These are phyloP conservation scores for Solanum tarijense DNA, from an alignment of 257 asterid species.

Conservation along the genomic window DNA sequence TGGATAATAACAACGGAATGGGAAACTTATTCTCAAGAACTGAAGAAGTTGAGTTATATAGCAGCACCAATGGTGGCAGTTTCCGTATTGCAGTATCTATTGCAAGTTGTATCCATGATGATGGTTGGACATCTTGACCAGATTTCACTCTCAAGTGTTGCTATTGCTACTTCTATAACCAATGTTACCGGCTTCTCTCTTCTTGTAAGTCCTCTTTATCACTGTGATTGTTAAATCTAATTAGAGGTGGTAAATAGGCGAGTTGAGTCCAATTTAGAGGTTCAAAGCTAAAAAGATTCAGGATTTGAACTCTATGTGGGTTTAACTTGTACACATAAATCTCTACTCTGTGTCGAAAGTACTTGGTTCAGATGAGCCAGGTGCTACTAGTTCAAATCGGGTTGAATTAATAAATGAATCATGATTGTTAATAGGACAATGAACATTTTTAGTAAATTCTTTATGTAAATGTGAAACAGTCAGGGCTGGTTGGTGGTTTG, in stretches of 20 bases:
- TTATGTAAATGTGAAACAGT: constrained; percentile 3
- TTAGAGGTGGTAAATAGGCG: too few relatives aligned
- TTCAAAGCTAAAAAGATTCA: too few relatives aligned
- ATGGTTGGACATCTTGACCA: constrained; percentile 47
- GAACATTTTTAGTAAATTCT: not conserved
- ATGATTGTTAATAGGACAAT: too few relatives aligned
- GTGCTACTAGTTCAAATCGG: too few relatives aligned
- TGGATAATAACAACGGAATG: not conserved
- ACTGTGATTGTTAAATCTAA: too few relatives aligned
- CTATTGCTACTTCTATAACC: constrained; percentile 35
- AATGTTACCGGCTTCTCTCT: constrained; percentile 35
- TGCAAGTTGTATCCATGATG: constrained; percentile 33
- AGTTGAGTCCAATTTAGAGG: too few relatives aligned
- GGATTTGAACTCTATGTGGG: too few relatives aligned
- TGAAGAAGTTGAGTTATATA: constrained; percentile 19
- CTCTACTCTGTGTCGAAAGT: too few relatives aligned
- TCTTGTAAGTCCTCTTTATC: constrained; percentile 8
- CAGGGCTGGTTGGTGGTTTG: constrained; percentile 49
- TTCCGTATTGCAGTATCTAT: constrained; percentile 23
- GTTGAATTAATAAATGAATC: too few relatives aligned
- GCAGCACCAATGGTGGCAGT: constrained; percentile 51
- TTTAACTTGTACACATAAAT: too few relatives aligned
- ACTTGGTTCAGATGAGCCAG: too few relatives aligned
- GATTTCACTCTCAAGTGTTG: constrained; percentile 27
- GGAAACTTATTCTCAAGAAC: constrained; percentile 11